phyloP scores from a whole-genome alignment of 768 basidiomycete species.

The Amylocystis lapponica region DNA sequence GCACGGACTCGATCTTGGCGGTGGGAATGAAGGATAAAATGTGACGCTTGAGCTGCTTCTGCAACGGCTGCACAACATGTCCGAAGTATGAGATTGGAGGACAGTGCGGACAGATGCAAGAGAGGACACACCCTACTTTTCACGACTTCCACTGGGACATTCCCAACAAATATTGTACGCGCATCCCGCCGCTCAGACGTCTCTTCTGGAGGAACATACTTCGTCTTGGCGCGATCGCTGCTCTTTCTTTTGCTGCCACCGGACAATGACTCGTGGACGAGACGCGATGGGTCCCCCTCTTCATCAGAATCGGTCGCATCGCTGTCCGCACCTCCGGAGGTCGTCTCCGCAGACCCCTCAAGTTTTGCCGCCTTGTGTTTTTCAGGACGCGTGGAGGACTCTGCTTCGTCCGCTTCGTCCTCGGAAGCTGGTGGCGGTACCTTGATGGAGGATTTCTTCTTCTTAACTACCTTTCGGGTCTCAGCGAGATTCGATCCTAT shows the following conservation, averaged over 20 bases:
- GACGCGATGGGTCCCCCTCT: constrained; percentile 29
- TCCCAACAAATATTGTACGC: constrained; percentile 90
- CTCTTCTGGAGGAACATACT: constrained; percentile 62
- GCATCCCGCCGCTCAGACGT: constrained; percentile 66
- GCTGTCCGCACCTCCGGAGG: constrained; percentile 8
- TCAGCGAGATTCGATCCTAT: not conserved
- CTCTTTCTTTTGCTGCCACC: constrained; percentile 25
- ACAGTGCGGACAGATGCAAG: not conserved
- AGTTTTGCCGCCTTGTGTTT: not conserved
- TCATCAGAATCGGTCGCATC: constrained; percentile 27
- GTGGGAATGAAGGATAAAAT: constrained; percentile 64
- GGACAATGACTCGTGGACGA: constrained; percentile 62
- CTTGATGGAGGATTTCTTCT: not conserved
- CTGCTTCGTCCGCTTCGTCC: too few species aligned
- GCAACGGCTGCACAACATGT: constrained; percentile 53
- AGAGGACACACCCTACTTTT: constrained; percentile 61
- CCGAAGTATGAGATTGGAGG: constrained; percentile 1
- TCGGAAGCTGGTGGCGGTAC: too few species aligned
- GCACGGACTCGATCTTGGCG: constrained; percentile 85
- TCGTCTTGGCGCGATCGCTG: constrained; percentile 29
- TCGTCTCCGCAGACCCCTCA: too few species aligned
- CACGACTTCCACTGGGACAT: constrained; percentile 71
- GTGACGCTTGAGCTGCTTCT: constrained; percentile 74
- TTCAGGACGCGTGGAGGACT: too few species aligned
- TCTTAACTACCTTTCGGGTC: not conserved